Evolutionary conservation across 768 basidiomycete species (phyloP), one percentile per base, ranked within the genome.

Genomic region (Thelephora ganbajun): DNA sequence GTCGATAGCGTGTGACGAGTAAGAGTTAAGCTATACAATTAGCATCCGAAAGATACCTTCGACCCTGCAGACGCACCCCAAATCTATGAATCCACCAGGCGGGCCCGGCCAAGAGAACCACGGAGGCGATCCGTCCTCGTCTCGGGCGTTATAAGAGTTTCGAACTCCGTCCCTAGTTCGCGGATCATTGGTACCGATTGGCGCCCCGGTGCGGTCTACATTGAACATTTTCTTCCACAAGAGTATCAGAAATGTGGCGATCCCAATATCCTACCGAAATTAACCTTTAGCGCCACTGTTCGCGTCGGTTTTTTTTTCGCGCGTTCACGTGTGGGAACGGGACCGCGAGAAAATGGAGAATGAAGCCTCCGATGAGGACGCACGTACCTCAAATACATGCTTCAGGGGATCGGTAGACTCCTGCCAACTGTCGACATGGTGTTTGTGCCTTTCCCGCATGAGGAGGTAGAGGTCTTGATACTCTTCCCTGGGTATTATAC

Each of bases 381-480:
- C 48, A 53, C 67, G 51, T 48, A 80, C 86, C 75, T 93, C 90
- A 48, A 83, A 93, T 6, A 93, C 86, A 63, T 93, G 90, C 61
- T 93, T 93, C 37, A 81, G 57, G 0, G 90, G 88, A 61, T 93
- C 88, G 0, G 90, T 93, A 5, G 70, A 74, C 54, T 91, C 86
- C 42, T 71, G 70, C 90, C 90, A 93, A 5, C 71, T 71, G 54
- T 74, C 66, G 2, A 89, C 74, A 9, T 90, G 65, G 56, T 80
- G 74, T 54, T 83, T 84, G 64, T 96, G 79, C 11, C 86, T 70
- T 56, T 89, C 87, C 48, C 93, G 77, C 76, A 97, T 81, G 7
- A 79, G 56, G 20, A 92, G 76, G 55, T 97, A 98, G 9, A 93
- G 62, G 61, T 98, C 94, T 55, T 97, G 94, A 56, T 93, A 97